phyloP scores from a whole-genome alignment of 1,284 basidiomycete species.

The Pisolithus thermaeus region DNA sequence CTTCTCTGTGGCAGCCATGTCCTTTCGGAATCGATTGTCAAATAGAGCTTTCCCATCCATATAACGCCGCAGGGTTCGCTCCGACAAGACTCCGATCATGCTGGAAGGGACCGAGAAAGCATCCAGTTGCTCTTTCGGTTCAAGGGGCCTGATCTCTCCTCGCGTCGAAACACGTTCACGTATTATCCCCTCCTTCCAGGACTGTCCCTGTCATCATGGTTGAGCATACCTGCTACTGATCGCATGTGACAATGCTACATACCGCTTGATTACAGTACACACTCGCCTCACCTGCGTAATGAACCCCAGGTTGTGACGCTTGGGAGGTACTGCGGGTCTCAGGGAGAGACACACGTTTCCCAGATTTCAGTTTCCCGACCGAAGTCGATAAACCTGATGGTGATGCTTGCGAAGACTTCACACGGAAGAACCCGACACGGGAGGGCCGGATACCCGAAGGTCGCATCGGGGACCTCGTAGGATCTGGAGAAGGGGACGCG shows the following conservation, averaged over 20 bases:
- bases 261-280: constrained; percentile 24
- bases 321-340: constrained; percentile 42
- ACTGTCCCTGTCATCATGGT: constrained; percentile 26
- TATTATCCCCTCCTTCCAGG: constrained; percentile 55
- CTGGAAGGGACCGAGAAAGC: constrained; percentile 61
- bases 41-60: constrained; percentile 51
- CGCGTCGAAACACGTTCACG: constrained; percentile 81
- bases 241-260: constrained; percentile 3
- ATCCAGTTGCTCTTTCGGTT: constrained; percentile 59
- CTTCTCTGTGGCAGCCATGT: constrained; percentile 53
- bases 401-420: constrained; percentile 9
- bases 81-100: constrained; percentile 65
- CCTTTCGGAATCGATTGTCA: constrained; percentile 56
- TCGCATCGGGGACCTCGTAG: background rate
- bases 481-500: background rate
- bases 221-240: background rate
- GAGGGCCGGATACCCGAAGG: constrained; percentile 6
- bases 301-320: constrained; percentile 27
- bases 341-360: constrained; percentile 1
- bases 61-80: constrained; percentile 59
- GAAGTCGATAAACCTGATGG: constrained; percentile 16
- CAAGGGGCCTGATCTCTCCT: constrained; percentile 76
- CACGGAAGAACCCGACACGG: constrained; percentile 12
- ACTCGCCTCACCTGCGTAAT: constrained; percentile 59
- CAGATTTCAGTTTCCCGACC: constrained; percentile 1